Evolutionary conservation across 2,329 filamentous ascomycete species (phyloP).

Genomic region (Setomelanomma holmii): DNA sequence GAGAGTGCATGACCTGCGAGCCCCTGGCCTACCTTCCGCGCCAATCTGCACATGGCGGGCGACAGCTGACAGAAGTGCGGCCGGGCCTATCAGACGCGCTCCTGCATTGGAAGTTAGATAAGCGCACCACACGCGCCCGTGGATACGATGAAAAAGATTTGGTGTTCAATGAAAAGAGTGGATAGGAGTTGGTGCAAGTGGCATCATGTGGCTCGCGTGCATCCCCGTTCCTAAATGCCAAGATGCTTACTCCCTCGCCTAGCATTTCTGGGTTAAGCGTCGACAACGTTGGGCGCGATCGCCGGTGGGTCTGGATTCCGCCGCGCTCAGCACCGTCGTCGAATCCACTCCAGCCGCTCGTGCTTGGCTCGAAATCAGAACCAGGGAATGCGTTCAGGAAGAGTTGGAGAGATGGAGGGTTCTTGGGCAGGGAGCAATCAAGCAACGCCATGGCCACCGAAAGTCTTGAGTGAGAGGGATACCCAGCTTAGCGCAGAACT

Average conservation of each 20-base stretch:
- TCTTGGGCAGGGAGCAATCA: conserved; percentile 6
- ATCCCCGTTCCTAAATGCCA: conserved; percentile 20
- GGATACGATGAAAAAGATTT: conserved; percentile 24
- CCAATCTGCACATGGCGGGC: conserved; percentile 23
- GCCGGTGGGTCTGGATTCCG: background rate
- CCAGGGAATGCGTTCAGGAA: background rate
- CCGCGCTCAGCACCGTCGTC: background rate
- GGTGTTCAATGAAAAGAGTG: conserved; percentile 14
- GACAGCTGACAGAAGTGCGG: conserved; percentile 9
- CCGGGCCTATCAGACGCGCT: conserved; percentile 15
- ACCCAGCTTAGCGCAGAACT: conserved; percentile 29
- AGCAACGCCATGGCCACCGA: conserved; percentile 36
- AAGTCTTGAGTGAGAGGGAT: conserved; percentile 14
- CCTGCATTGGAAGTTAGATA: conserved; percentile 16
- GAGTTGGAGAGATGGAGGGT: background rate
- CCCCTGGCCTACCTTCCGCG: conserved; percentile 20
- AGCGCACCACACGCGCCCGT: conserved; percentile 19
- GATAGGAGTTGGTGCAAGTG: conserved; percentile 24
- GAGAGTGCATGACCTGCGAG: conserved; percentile 10
- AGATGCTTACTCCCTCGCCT: conserved; percentile 15
- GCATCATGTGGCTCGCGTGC: conserved; percentile 14
- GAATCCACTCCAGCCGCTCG: background rate
- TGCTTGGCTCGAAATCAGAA: background rate
- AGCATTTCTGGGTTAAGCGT: conserved; percentile 9
- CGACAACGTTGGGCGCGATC: background rate